Conservation (phyloP, 2,329 filamentous ascomycete species). For the Claviceps capensis region DNA sequence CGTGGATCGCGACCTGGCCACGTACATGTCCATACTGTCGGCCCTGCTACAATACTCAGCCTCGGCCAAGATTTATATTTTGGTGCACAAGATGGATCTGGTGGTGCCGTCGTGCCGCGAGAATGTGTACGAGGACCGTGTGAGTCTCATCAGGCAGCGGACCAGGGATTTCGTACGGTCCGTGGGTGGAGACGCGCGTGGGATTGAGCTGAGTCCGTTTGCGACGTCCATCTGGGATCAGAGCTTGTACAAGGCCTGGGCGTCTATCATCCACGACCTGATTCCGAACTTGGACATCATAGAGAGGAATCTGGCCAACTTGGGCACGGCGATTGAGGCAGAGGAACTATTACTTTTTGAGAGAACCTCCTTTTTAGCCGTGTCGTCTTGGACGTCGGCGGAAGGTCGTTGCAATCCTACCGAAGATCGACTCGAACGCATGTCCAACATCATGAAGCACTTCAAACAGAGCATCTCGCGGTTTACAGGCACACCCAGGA, state of each 20-base stretch:
- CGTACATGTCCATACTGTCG: constrained; percentile 80
- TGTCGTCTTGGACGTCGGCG: constrained; percentile 76
- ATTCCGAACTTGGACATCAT: constrained; percentile 89
- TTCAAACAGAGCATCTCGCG: constrained; percentile 79
- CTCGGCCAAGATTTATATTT: constrained; percentile 74
- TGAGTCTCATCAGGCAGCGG: constrained; percentile 61
- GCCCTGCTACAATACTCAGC: constrained; percentile 77
- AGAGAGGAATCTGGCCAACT: constrained; percentile 67
- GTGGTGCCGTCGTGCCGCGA: constrained; percentile 70
- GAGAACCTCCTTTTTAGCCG: constrained; percentile 86
- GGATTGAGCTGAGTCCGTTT: constrained; percentile 68
- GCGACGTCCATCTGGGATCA: constrained; percentile 98
- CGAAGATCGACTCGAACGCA: constrained; percentile 80
- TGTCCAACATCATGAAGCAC: constrained; percentile 95
- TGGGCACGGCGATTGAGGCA: constrained; percentile 78
- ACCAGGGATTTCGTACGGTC: constrained; percentile 41
- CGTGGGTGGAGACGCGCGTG: constrained; percentile 17
- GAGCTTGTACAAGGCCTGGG: constrained; percentile 95
- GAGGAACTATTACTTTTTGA: constrained; percentile 93
- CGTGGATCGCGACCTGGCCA: constrained; percentile 82
- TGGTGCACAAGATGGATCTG: constrained; percentile 98
- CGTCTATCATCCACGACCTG: constrained; percentile 91
- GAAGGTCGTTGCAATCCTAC: constrained; percentile 72
- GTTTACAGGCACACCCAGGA: constrained; percentile 68
- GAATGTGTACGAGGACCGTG: constrained; percentile 71